phyloP scores from a whole-genome alignment of 2,329 filamentous ascomycete species.

The Neopestalotiopsis sp. region DNA sequence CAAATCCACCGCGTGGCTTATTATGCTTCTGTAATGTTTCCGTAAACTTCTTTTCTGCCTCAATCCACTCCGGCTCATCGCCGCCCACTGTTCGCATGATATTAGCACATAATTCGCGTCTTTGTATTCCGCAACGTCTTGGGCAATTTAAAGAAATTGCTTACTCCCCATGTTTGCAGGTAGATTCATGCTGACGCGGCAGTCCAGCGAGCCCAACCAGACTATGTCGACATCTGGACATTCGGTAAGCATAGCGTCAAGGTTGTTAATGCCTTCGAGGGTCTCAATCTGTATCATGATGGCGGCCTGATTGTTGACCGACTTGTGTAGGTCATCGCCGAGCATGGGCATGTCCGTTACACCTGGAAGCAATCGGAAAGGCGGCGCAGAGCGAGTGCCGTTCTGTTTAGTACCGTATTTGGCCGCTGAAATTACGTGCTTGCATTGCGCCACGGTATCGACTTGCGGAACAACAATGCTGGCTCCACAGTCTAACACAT shows the following conservation, averaged over 20 bases:
- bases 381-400: conserved; percentile 52
- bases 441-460: conserved; percentile 52
- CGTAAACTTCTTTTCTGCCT: conserved; percentile 43
- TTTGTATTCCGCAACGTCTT: background rate
- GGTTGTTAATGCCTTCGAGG: conserved; percentile 48
- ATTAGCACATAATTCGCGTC: background rate
- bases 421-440: conserved; percentile 47
- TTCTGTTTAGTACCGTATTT: conserved; percentile 48
- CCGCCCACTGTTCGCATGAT: conserved; percentile 28
- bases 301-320: conserved; percentile 52
- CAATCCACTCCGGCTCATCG: conserved; percentile 48
- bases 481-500: conserved; percentile 55
- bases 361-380: conserved; percentile 45
- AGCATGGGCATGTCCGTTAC: conserved; percentile 45
- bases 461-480: conserved; percentile 53
- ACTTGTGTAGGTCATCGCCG: conserved; percentile 41
- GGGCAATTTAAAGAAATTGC: conserved; percentile 15
- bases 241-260: conserved; percentile 54
- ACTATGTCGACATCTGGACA: conserved; percentile 52
- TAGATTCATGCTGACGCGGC: conserved; percentile 50
- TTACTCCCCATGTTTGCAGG: conserved; percentile 30
- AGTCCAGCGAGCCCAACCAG: conserved; percentile 52
- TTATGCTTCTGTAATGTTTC: conserved; percentile 50
- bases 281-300: conserved; percentile 55
- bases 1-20: conserved; percentile 45